phyloP scores from a whole-genome alignment of 2,329 filamentous ascomycete genomes.

The Cladosporium phlei region DNA sequence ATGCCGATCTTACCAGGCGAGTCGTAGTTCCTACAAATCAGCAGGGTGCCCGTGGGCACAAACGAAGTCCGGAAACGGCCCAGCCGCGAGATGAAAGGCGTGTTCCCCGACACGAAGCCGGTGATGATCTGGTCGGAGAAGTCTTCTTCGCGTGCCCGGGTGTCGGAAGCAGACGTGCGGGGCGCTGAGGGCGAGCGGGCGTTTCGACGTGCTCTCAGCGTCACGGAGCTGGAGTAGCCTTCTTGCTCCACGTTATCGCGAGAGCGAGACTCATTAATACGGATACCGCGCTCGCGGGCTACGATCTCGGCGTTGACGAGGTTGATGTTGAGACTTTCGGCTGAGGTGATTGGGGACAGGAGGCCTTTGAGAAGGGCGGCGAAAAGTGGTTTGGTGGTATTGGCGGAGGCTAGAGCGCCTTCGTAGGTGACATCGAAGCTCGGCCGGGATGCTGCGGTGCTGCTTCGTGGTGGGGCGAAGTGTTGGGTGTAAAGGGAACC shows the following conservation, averaged over 20 bases:
- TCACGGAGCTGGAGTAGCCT: constrained; percentile 67
- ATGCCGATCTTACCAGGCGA: constrained; percentile 76
- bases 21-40: constrained; percentile 80
- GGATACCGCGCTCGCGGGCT: constrained; percentile 70
- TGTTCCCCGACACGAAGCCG: constrained; percentile 62
- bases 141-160: constrained; percentile 18
- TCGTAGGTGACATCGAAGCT: constrained; percentile 74
- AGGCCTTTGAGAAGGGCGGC: constrained; percentile 75
- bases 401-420: constrained; percentile 65
- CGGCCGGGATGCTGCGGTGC: constrained; percentile 44
- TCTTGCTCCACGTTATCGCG: constrained; percentile 56
- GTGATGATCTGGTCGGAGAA: constrained; percentile 53
- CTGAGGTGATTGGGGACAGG: constrained; percentile 62
- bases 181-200: constrained; percentile 29
- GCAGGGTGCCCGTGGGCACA: constrained; percentile 64
- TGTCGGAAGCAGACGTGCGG: constrained; percentile 15
- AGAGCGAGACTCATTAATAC: constrained; percentile 68
- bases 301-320: constrained; percentile 76
- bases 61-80: constrained; percentile 72
- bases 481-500: constrained; percentile 75
- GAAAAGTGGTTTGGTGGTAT: constrained; percentile 73
- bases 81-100: constrained; percentile 65
- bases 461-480: constrained; percentile 44
- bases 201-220: constrained; percentile 51
- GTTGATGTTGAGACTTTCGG: constrained; percentile 66